Conservation (phyloP, 805 yeast genomes). For the Wickerhamomyces subpelliculosus region DNA sequence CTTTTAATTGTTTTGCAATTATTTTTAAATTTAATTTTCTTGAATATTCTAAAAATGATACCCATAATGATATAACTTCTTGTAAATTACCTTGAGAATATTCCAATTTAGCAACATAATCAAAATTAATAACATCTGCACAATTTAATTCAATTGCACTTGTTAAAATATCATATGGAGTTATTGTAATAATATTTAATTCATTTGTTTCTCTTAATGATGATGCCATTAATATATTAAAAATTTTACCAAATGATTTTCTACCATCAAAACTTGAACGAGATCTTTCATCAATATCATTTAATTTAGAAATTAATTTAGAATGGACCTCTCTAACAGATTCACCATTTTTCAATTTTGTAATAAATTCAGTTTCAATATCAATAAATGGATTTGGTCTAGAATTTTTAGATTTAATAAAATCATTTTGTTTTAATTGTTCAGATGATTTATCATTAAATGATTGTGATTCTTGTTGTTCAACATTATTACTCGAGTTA, state of each 20-base stretch:
- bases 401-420: no score
- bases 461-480: no score
- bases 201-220: not conserved
- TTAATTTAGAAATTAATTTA: no score
- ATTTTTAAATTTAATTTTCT: constrained; percentile 1
- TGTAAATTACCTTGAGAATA: constrained; percentile 8
- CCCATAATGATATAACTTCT: constrained; percentile 17
- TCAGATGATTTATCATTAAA: no score
- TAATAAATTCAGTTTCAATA: no score
- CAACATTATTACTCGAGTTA: no score
- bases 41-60: constrained; percentile 15
- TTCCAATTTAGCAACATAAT: constrained; percentile 7
- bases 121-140: constrained; percentile 8
- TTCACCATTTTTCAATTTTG: no score
- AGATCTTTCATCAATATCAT: no score
- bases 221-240: not conserved
- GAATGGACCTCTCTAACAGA: no score
- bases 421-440: no score
- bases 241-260: constrained; percentile 9
- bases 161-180: constrained; percentile 10
- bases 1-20: not conserved
- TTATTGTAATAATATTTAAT: not conserved
- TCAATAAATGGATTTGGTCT: no score
- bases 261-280: not conserved
- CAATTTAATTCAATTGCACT: constrained; percentile 12